Evolutionary conservation across 2,329 filamentous ascomycete species (phyloP).

Genomic region (Diaporthe humulicola): DNA sequence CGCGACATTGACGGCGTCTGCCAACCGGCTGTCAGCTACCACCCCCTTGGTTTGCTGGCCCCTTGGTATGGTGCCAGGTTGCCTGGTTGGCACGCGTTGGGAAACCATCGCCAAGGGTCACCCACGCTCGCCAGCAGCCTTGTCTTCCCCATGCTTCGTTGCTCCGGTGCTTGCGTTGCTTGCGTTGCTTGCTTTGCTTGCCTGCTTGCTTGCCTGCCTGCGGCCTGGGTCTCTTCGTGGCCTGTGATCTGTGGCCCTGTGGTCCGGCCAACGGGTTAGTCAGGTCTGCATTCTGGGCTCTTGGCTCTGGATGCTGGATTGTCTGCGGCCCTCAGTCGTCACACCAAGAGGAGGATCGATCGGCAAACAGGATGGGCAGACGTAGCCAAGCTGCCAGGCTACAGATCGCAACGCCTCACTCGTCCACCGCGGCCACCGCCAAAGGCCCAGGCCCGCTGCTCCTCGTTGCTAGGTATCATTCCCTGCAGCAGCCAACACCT

Average conservation of each 20-base stretch:
- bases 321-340: neutral
- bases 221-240: slow-evolving; percentile 14
- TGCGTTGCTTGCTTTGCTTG: neutral
- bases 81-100: slow-evolving; percentile 6
- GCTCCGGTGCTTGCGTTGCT: slow-evolving; percentile 2
- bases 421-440: slow-evolving; percentile 33
- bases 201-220: neutral
- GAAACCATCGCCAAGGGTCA: slow-evolving; percentile 9
- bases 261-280: slow-evolving; percentile 20
- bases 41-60: slow-evolving; percentile 28
- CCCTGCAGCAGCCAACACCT: slow-evolving; percentile 23
- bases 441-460: slow-evolving; percentile 28
- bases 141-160: slow-evolving; percentile 20
- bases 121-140: slow-evolving; percentile 19
- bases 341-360: slow-evolving; percentile 14
- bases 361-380: slow-evolving; percentile 13
- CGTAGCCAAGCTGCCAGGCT: slow-evolving; percentile 24
- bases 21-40: slow-evolving; percentile 29
- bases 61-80: slow-evolving; percentile 16
- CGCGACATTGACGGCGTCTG: neutral
- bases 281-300: neutral
- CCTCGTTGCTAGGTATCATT: neutral
- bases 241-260: neutral
- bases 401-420: slow-evolving; percentile 30
- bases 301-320: neutral